Conservation (phyloP, 2,329 filamentous ascomycete species). For the Orbilia quercus region DNA sequence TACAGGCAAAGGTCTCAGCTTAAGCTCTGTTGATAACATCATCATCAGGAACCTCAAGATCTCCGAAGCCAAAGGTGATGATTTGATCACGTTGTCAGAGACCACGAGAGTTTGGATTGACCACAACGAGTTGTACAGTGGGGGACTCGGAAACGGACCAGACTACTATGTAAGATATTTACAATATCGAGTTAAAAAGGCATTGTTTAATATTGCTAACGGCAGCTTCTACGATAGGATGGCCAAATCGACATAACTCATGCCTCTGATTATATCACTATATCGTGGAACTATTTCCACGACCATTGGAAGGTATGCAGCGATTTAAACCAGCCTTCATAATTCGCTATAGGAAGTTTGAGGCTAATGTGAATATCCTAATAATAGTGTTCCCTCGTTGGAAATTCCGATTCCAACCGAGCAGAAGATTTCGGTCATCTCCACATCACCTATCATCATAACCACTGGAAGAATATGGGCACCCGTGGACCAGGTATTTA, state of each 20-base stretch:
- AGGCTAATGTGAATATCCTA: neutral
- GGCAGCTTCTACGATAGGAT: conserved; percentile 61
- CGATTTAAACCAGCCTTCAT: too few relatives aligned
- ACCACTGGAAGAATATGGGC: conserved; percentile 66
- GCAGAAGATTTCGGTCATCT: conserved; percentile 70
- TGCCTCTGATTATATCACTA: conserved; percentile 65
- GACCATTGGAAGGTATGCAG: conserved; percentile 66
- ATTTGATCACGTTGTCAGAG: conserved; percentile 65
- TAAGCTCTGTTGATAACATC: conserved; percentile 63
- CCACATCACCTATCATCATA: conserved; percentile 68
- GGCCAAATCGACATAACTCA: conserved; percentile 66
- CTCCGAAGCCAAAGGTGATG: conserved; percentile 63
- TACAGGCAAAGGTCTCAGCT: conserved; percentile 62
- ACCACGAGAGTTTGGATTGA: conserved; percentile 66
- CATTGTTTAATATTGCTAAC: too few relatives aligned
- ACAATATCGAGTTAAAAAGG: too few relatives aligned
- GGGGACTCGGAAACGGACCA: conserved; percentile 64
- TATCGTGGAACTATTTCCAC: conserved; percentile 68
- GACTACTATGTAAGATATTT: conserved; percentile 62
- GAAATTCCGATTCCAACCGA: conserved; percentile 71
- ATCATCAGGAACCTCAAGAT: conserved; percentile 64
- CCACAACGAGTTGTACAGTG: conserved; percentile 66
- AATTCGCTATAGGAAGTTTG: conserved; percentile 64
- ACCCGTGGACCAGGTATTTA: conserved; percentile 64
- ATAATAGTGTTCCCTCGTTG: conserved; percentile 66